Conservation (phyloP, 2,329 filamentous ascomycete species). For the Fusarium scirpi region DNA sequence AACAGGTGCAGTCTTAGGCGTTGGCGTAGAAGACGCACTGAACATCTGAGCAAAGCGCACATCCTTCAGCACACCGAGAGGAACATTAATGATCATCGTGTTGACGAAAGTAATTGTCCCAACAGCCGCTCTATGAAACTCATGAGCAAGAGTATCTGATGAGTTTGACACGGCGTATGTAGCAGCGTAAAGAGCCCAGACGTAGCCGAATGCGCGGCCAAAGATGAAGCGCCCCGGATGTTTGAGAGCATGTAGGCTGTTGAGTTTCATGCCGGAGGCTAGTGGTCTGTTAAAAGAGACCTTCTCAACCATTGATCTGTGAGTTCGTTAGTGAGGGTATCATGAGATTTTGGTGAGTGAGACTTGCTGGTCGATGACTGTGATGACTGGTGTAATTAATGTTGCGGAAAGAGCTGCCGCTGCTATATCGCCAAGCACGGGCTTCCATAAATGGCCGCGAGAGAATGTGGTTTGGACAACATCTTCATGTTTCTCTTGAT, state of each 20-base stretch:
- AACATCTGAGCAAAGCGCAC: slow-evolving; percentile 49
- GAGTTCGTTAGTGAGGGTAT: neutral
- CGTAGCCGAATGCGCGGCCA: slow-evolving; percentile 43
- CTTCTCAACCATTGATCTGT: slow-evolving; percentile 39
- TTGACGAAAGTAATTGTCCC: slow-evolving; percentile 46
- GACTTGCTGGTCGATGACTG: slow-evolving; percentile 47
- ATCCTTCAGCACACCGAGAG: slow-evolving; percentile 50
- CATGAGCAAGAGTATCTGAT: slow-evolving; percentile 44
- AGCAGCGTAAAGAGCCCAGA: slow-evolving; percentile 48
- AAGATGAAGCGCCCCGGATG: slow-evolving; percentile 44
- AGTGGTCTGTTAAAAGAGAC: slow-evolving; percentile 40
- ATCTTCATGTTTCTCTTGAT: slow-evolving; percentile 30
- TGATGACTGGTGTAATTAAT: slow-evolving; percentile 46
- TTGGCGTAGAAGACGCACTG: slow-evolving; percentile 25
- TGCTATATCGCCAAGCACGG: slow-evolving; percentile 42
- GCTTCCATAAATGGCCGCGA: slow-evolving; percentile 29
- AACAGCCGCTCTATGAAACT: slow-evolving; percentile 43
- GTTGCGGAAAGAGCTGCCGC: slow-evolving; percentile 47
- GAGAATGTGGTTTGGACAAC: slow-evolving; percentile 5
- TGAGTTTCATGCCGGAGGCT: slow-evolving; percentile 20
- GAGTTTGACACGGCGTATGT: slow-evolving; percentile 48
- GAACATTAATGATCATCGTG: slow-evolving; percentile 50
- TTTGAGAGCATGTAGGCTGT: slow-evolving; percentile 30
- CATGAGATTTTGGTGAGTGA: fast-evolving
- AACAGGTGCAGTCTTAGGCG: slow-evolving; percentile 7